Percentiles rank a stretch among this genome's conserved stretches.
These are phyloP conservation scores for Pyricularia pennisetigena DNA, from an alignment of 2,329 filamentous ascomycete species.

Conservation along the genomic window DNA sequence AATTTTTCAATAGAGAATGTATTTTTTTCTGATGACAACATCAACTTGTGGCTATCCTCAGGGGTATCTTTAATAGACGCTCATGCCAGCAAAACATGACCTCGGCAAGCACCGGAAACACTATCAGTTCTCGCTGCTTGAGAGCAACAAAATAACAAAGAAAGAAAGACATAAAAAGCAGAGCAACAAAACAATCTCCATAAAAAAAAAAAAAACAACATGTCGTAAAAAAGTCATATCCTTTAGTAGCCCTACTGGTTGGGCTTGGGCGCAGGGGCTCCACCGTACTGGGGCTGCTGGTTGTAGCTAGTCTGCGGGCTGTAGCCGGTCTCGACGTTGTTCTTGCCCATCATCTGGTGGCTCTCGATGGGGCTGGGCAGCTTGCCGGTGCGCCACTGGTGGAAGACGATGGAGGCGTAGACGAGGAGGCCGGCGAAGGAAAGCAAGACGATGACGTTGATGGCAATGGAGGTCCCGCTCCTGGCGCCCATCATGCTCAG, in stretches of 20 bases:
- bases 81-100: background rate
- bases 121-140: background rate
- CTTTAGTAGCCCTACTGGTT: background rate
- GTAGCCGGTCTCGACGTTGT: background rate
- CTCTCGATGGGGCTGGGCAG: background rate
- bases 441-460: constrained; percentile 18
- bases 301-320: background rate
- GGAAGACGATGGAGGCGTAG: constrained; percentile 19
- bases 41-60: background rate
- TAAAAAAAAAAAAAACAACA: background rate
- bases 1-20: background rate
- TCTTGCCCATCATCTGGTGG: background rate
- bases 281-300: background rate
- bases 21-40: background rate
- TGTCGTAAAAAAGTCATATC: background rate
- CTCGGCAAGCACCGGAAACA: background rate
- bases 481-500: constrained; percentile 14
- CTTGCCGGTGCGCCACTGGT: background rate
- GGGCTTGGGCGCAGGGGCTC: background rate
- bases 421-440: constrained; percentile 22
- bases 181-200: too few relatives aligned
- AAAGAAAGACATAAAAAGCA: background rate
- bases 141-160: background rate
- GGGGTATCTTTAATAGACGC: background rate
- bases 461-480: constrained; percentile 7